Evolutionary conservation across 768 basidiomycete species (phyloP).

Genomic region (Boletus vermiculosoides): DNA sequence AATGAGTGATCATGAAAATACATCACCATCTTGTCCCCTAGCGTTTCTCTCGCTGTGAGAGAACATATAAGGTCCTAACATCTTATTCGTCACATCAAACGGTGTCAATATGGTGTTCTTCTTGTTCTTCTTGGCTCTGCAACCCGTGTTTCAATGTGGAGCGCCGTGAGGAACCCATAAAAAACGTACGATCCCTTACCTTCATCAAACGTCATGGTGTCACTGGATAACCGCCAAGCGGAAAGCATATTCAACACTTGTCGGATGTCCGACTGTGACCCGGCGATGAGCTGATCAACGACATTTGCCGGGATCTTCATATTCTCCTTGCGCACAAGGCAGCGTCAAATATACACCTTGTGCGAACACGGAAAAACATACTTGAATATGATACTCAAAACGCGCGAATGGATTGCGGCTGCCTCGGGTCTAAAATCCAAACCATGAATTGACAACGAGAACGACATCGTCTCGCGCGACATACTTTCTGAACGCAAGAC

Average conservation of each 20-base stretch:
- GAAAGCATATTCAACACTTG: conserved; percentile 98
- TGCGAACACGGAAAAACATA: conserved; percentile 35
- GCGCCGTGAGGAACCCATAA: neutral
- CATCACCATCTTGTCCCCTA: conserved; percentile 90
- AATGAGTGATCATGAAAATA: conserved; percentile 98
- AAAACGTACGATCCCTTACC: conserved; percentile 79
- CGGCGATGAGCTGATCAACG: conserved; percentile 84
- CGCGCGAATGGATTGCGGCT: conserved; percentile 73
- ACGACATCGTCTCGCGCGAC: conserved; percentile 14
- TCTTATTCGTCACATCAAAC: conserved; percentile 85
- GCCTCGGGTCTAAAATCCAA: conserved; percentile 66
- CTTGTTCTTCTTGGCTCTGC: conserved; percentile 84
- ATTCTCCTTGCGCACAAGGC: conserved; percentile 62
- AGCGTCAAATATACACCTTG: neutral
- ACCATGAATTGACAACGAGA: neutral
- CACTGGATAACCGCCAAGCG: conserved; percentile 87
- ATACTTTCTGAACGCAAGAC: conserved; percentile 75
- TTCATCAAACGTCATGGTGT: conserved; percentile 86
- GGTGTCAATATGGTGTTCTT: conserved; percentile 90
- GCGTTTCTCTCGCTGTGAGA: conserved; percentile 74
- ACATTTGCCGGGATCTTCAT: conserved; percentile 91
- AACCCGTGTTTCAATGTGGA: conserved; percentile 3
- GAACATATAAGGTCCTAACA: conserved; percentile 91
- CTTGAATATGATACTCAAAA: conserved; percentile 89
- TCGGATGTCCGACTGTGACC: conserved; percentile 93